Evolutionary conservation across 2,329 filamentous ascomycete genomes (phyloP).

Genomic region (Neurospora sp.): DNA sequence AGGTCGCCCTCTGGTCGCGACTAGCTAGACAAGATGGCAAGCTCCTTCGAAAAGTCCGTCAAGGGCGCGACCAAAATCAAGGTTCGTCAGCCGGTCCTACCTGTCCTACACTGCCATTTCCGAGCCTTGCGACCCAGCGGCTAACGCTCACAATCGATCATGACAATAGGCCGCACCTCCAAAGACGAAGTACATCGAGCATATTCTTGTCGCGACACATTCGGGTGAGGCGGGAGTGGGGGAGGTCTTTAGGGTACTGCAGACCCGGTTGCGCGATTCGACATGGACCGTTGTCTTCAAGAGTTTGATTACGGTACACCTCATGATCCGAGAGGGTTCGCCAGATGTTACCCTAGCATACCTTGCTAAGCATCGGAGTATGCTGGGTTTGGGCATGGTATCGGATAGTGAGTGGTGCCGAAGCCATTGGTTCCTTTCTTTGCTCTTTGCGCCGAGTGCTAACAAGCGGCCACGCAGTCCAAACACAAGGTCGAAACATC

Average conservation of each 20-base stretch:
- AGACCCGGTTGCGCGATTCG: constrained; percentile 81
- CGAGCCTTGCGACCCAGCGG: neutral
- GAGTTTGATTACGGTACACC: constrained; percentile 84
- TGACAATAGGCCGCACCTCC: constrained; percentile 70
- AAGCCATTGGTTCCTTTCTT: neutral
- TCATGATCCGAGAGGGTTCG: constrained; percentile 95
- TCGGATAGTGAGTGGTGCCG: constrained; percentile 63
- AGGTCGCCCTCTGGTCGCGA: neutral
- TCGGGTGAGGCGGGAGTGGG: constrained; percentile 89
- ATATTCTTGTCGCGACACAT: constrained; percentile 91
- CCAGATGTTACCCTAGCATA: constrained; percentile 80
- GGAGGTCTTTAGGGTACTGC: constrained; percentile 88
- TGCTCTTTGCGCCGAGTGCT: constrained; percentile 3
- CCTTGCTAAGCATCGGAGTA: constrained; percentile 70
- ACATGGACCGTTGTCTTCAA: constrained; percentile 99
- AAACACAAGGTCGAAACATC: constrained; percentile 92
- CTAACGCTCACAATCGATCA: constrained; percentile 6
- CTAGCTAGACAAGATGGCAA: constrained; percentile 47
- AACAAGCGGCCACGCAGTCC: constrained; percentile 44
- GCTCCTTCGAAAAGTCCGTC: constrained; percentile 96
- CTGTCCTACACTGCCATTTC: constrained; percentile 7
- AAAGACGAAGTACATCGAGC: constrained; percentile 98
- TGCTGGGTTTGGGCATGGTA: constrained; percentile 81
- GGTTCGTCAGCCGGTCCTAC: constrained; percentile 36
- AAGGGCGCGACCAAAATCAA: constrained; percentile 98